Evolutionary conservation across 2,329 filamentous ascomycete genomes (phyloP), one percentile per base, ranked within the genome.

Genomic region (Monosporascus sp.): DNA sequence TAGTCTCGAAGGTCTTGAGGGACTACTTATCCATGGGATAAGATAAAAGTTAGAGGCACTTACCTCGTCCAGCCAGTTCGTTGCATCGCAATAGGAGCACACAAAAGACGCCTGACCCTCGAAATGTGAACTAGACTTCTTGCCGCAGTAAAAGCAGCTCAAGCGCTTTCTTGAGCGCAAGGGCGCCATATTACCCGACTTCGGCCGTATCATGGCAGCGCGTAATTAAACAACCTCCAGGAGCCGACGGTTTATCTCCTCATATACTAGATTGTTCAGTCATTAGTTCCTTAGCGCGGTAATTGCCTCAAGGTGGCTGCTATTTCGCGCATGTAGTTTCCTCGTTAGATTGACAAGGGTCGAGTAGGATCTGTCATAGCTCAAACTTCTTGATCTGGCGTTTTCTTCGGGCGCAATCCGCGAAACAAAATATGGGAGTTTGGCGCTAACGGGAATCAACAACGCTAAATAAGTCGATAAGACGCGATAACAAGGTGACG

Each of bases 11-110:
- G 48, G 22, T 51, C 50, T n/a, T 36, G 31, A 34, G 45, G 22
- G 20, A 53, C 36, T 22, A 44, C 27, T 46, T 38, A 20, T 36
- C 39, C 11, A 42, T 22, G 27, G 56, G 22, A 48, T 47, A 47
- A 41, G 57, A n/a, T 38, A 52, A 18, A 57, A 48, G 22, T 15
- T 31, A 34, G 44, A 54, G 55, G 24, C 39, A 58, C 75, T 54
- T 73, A 94, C 91, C 75, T 93, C 80, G 68, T 99, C 94, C 34
- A 97, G 77, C 73, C 90, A 89, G 70, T 97, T 99, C 54, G 86
- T 84, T 18, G 92, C 89, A 63, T 94, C 89, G 75, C 94, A 99
- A 56, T 81, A 75, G 20, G 80, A 72, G 71, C 91, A 96, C 46
- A 84, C 76, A 72, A 92, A 96, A 63, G 79, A 67, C 77, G 79